Conservation (phyloP, 805 yeast species). For the Candida suzukii region DNA sequence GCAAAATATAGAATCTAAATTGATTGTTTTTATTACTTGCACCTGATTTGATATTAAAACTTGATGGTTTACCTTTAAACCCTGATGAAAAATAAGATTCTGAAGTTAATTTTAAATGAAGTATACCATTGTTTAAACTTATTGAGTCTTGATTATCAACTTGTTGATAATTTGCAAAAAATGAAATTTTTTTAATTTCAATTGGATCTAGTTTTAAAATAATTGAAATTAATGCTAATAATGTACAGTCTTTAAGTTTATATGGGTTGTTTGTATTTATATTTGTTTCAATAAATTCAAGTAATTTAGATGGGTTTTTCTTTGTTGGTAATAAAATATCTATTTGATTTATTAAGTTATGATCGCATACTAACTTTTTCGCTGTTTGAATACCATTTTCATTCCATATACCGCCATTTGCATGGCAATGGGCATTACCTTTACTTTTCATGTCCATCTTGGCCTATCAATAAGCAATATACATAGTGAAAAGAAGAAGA, state of each 20-base stretch:
- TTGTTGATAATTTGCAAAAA: slow-evolving; percentile 7
- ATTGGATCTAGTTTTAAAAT: not conserved
- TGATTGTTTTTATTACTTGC: not conserved
- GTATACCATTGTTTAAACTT: slow-evolving; percentile 17
- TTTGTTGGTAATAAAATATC: slow-evolving; percentile 11
- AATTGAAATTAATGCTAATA: not conserved
- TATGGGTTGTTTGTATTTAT: too few species aligned
- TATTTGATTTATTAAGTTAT: slow-evolving; percentile 21
- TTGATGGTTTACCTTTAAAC: slow-evolving; percentile 21
- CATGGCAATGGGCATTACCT: slow-evolving; percentile 12
- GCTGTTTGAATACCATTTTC: not conserved
- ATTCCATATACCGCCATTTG: slow-evolving; percentile 6
- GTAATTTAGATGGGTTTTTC: too few species aligned
- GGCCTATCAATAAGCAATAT: too few species aligned
- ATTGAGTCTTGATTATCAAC: slow-evolving; percentile 26
- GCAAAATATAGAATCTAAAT: slow-evolving; percentile 15
- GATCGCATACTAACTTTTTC: slow-evolving; percentile 8
- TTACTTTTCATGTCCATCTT: too few species aligned
- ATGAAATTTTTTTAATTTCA: not conserved
- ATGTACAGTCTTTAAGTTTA: not conserved
- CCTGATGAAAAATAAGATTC: slow-evolving; percentile 27
- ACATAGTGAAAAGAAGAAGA: too few species aligned
- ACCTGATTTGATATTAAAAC: slow-evolving; percentile 1
- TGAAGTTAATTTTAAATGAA: slow-evolving; percentile 23
- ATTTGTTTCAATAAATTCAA: not conserved